Conservation (phyloP, 371 early-diverging fungal species). For the Smittium culicis region DNA sequence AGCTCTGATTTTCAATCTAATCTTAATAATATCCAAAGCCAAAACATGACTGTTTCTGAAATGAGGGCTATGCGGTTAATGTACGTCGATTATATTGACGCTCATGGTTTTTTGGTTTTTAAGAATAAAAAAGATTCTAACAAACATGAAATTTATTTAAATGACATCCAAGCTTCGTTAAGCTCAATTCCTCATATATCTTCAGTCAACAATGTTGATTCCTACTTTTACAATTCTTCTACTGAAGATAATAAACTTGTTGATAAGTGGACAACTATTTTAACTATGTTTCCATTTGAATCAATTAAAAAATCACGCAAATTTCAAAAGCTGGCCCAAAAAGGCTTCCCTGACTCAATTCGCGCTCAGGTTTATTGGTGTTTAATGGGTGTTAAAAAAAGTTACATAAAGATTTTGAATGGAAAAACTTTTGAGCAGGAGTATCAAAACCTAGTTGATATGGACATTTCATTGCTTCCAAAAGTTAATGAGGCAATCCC, state of each 20-base stretch:
- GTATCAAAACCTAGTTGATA: slow-evolving; percentile 34
- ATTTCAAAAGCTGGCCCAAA: slow-evolving; percentile 30
- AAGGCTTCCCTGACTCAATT: slow-evolving; percentile 19
- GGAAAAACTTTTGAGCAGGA: slow-evolving; percentile 34
- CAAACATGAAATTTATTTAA: no score
- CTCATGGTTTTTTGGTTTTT: slow-evolving; percentile 25
- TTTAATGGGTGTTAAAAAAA: slow-evolving; percentile 17
- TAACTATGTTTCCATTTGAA: slow-evolving; percentile 19
- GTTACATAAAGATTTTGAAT: slow-evolving; percentile 15
- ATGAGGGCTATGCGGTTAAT: slow-evolving; percentile 22
- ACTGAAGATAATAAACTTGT: slow-evolving; percentile 16
- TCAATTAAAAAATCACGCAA: slow-evolving; percentile 25
- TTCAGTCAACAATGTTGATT: background rate
- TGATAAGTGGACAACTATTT: slow-evolving; percentile 22
- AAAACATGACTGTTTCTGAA: slow-evolving; percentile 17
- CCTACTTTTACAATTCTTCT: background rate
- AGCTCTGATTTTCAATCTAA: background rate
- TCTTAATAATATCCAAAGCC: background rate
- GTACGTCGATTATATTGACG: slow-evolving; percentile 25
- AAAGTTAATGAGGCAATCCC: background rate
- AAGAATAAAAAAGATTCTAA: background rate
- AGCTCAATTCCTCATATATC: background rate
- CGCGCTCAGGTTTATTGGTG: slow-evolving; percentile 25
- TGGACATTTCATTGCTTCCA: background rate
- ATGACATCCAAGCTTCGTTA: background rate